Conservation (phyloP, 1,139 yeast species). For the Diutina ranongensis region DNA sequence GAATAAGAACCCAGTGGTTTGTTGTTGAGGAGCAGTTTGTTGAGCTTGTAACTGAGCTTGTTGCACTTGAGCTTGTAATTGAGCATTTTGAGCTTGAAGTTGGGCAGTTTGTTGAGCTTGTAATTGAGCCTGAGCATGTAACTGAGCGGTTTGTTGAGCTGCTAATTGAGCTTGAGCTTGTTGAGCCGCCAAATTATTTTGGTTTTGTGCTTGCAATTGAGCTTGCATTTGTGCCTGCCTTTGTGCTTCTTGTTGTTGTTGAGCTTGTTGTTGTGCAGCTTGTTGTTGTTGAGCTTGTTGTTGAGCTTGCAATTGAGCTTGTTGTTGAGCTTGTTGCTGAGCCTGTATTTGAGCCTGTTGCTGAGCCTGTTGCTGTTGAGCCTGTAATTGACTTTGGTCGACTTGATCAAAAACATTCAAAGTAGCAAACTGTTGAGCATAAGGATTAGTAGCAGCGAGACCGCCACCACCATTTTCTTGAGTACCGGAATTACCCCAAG, state of each 20-base stretch:
- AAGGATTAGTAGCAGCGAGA: not conserved
- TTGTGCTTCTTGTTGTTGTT: slow-evolving; percentile 9
- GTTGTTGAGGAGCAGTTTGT: slow-evolving; percentile 4
- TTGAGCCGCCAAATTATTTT: too few relatives aligned
- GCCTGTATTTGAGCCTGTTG: slow-evolving; percentile 9
- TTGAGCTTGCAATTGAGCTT: slow-evolving; percentile 11
- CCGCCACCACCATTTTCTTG: not conserved
- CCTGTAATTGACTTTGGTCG: not conserved
- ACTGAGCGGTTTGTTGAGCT: slow-evolving; percentile 9
- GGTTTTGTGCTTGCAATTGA: slow-evolving; percentile 10
- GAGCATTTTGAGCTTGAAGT: not conserved
- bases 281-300: slow-evolving; percentile 7
- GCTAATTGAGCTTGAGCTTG: slow-evolving; percentile 13
- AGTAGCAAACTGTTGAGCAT: not conserved
- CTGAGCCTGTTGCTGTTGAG: slow-evolving; percentile 12
- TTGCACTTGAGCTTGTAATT: not conserved
- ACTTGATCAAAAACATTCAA: not conserved
- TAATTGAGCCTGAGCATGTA: not conserved
- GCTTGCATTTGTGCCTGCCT: slow-evolving; percentile 10
- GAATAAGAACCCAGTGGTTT: not conserved
- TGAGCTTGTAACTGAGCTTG: not conserved
- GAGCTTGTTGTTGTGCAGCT: slow-evolving; percentile 9
- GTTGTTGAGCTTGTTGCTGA: slow-evolving; percentile 11
- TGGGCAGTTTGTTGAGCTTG: slow-evolving; percentile 6
- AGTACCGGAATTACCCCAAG: slow-evolving; percentile 19